Evolutionary conservation across 1,284 basidiomycete genomes (phyloP).

Genomic region (Ustilago nuda): DNA sequence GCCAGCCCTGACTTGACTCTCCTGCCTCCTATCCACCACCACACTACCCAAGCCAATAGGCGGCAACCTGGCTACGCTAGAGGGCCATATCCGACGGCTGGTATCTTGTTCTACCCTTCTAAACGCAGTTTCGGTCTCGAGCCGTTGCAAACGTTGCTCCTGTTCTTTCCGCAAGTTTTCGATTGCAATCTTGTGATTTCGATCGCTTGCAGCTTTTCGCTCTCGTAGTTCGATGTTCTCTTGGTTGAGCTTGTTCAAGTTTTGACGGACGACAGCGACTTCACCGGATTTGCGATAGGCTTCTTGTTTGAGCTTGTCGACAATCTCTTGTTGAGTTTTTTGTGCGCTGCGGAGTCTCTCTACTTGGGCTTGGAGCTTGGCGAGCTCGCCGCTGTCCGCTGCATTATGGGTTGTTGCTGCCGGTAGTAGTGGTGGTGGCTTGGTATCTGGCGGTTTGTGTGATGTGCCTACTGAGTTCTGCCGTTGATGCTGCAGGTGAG

Average conservation of each 20-base stretch:
- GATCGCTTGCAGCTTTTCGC: conserved; percentile 45
- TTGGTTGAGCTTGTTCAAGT: conserved; percentile 51
- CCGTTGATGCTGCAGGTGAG: conserved; percentile 17
- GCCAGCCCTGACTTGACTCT: conserved; percentile 44
- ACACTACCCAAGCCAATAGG: conserved; percentile 27
- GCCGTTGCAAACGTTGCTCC: conserved; percentile 46
- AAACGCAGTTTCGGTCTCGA: conserved; percentile 58
- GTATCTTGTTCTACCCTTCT: conserved; percentile 62
- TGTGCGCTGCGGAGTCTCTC: conserved; percentile 36
- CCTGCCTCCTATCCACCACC: conserved; percentile 27
- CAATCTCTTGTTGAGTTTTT: conserved; percentile 46
- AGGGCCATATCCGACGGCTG: conserved; percentile 56
- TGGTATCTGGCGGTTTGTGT: conserved; percentile 21
- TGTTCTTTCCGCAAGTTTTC: conserved; percentile 55
- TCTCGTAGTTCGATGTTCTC: conserved; percentile 53
- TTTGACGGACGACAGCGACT: conserved; percentile 56
- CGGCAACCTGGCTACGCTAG: conserved; percentile 47
- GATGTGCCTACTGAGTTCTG: neutral
- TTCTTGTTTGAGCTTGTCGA: conserved; percentile 42
- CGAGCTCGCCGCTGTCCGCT: conserved; percentile 14
- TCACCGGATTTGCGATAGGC: conserved; percentile 57
- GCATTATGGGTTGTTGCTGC: neutral
- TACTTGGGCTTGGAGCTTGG: conserved; percentile 37
- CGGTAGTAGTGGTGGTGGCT: neutral
- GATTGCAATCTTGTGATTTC: conserved; percentile 44